These are phyloP conservation scores for Chalciporus sp. DNA, from an alignment of 1,284 basidiomycete species.

Conservation along the genomic window DNA sequence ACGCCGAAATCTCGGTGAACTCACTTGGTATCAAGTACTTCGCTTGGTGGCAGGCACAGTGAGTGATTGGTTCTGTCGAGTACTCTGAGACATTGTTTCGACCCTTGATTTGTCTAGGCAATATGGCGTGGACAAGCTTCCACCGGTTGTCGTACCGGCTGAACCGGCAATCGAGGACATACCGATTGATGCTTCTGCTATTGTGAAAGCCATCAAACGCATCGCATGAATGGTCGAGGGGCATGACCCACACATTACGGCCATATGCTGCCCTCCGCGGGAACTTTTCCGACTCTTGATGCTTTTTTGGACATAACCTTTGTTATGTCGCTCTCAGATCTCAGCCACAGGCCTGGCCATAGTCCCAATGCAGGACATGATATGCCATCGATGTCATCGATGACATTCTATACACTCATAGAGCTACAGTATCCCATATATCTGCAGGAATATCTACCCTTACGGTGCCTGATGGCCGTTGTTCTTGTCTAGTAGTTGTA, in stretches of 20 bases:
- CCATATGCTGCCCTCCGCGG: not conserved
- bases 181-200: constrained; percentile 50
- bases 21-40: constrained; percentile 73
- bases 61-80: not conserved
- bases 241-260: not conserved
- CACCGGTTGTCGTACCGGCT: constrained; percentile 44
- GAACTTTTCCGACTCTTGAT: not conserved
- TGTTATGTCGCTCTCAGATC: not conserved
- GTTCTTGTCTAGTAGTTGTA: not conserved
- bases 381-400: no score
- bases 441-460: not conserved
- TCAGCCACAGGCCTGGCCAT: no score
- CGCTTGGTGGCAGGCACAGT: constrained; percentile 61
- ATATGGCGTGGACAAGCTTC: constrained; percentile 27
- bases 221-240: constrained; percentile 3
- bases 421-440: not conserved
- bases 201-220: constrained; percentile 43
- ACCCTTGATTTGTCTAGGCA: constrained; percentile 20
- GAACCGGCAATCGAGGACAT: constrained; percentile 47
- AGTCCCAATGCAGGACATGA: no score
- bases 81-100: not conserved
- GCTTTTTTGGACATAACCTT: not conserved
- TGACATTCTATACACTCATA: not conserved
- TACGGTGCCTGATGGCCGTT: not conserved
- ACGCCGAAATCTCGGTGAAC: constrained; percentile 63